A percentile compares a stretch with the other conserved stretches of the same genome.
Conservation (phyloP, 2,329 filamentous ascomycete genomes). For the Trichothecium roseum region DNA sequence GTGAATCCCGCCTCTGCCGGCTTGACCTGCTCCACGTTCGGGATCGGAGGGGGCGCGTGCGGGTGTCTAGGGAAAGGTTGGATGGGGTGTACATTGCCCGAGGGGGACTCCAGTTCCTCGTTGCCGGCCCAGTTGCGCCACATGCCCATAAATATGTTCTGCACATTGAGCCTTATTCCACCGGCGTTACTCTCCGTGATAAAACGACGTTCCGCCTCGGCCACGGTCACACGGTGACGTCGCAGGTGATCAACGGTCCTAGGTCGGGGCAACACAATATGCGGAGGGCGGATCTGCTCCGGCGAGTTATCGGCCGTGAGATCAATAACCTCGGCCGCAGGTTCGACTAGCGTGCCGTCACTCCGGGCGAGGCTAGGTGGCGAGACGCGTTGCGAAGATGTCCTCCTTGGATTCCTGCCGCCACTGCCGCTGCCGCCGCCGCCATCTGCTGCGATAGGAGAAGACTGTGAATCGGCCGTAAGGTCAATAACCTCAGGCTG, state of each 20-base stretch:
- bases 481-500: conserved; percentile 32
- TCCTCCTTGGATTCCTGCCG: conserved; percentile 28
- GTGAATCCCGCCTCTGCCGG: conserved; percentile 69
- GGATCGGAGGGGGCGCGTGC: conserved; percentile 21
- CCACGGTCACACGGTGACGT: no score
- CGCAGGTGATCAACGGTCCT: no score
- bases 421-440: background rate
- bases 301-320: conserved; percentile 33
- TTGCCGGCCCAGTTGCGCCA: no score
- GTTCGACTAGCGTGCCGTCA: conserved; percentile 23
- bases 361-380: conserved; percentile 33
- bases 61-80: no score
- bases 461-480: conserved; percentile 38
- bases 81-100: background rate
- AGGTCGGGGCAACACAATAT: no score
- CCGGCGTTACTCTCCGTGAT: no score
- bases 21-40: conserved; percentile 51
- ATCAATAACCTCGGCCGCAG: conserved; percentile 31
- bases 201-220: no score
- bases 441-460: conserved; percentile 1
- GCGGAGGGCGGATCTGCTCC: no score
- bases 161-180: no score
- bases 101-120: no score
- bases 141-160: no score
- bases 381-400: conserved; percentile 26